These are phyloP conservation scores for Neonectria sp. DNA, from an alignment of 2,329 filamentous ascomycete species.

Conservation along the genomic window DNA sequence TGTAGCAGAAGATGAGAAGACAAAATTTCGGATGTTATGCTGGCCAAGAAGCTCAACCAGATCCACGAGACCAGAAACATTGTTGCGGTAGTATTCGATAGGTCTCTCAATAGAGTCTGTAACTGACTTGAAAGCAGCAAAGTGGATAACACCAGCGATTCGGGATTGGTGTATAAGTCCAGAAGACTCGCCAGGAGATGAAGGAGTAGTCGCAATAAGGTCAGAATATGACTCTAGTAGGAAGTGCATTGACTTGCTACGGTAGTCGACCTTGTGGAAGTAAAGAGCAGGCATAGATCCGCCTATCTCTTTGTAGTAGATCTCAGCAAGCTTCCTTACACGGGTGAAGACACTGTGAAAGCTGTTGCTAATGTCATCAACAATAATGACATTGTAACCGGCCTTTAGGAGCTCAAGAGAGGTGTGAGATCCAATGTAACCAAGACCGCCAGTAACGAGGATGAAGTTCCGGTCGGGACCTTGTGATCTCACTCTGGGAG, in stretches of 20 bases:
- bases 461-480: constrained; percentile 46
- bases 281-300: constrained; percentile 46
- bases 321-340: constrained; percentile 30
- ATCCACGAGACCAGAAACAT: constrained; percentile 74
- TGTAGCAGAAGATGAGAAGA: constrained; percentile 78
- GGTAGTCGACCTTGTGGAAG: constrained; percentile 58
- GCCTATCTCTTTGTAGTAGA: constrained; percentile 17
- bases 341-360: constrained; percentile 43
- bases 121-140: constrained; percentile 78
- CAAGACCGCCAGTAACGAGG: constrained; percentile 68
- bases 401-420: constrained; percentile 67
- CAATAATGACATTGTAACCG: constrained; percentile 67
- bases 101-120: constrained; percentile 73
- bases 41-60: constrained; percentile 71
- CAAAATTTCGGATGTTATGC: constrained; percentile 75
- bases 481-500: not conserved
- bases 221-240: constrained; percentile 54
- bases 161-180: constrained; percentile 27
- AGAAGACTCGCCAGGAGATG: constrained; percentile 22
- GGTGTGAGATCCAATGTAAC: constrained; percentile 71
- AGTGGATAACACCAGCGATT: constrained; percentile 73
- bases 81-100: constrained; percentile 77
- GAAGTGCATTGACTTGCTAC: constrained; percentile 54
- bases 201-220: constrained; percentile 14
- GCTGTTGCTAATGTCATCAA: constrained; percentile 63